Evolutionary conservation across 1,284 basidiomycete genomes (phyloP), one percentile per base, ranked within the genome.

Genomic region (Microbotryum scabiosae): DNA sequence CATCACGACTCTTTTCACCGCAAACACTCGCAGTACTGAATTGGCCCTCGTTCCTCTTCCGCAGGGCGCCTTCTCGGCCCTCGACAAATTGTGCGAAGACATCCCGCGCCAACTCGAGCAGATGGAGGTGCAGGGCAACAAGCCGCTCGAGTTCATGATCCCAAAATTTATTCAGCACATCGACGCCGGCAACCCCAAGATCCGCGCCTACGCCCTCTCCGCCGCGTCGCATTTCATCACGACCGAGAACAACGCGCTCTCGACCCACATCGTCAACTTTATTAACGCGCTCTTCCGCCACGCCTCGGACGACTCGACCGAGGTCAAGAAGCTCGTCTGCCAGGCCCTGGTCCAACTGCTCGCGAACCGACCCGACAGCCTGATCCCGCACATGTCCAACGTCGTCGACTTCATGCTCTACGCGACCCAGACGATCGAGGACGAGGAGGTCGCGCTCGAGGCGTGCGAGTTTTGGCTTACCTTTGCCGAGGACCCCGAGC

Each of bases 381-480:
- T 99, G 63, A 86, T 97, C 78, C 96, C 96, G 1, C 90, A 97
- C 75, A 90, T 99, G 83, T 78, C 80, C 55, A 93, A 91, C 71
- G 91, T 98, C 50, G 93, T 96, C 47, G 91, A 97, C 74, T 99
- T 97, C 78, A 98, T 99, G 89, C 82, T 97, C 46, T 98, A 93
- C 78, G 97, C 91, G 44, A 97, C 91, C 12, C 90, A 93, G 76
- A 89, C 97, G 75, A 91, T 96, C 78, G 85, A 85, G 61, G 68
- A 76, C 52, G 93, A 97, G 78, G 85, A 85, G 63, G 91, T 97
- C 57, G 91, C 92, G 5, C 80, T 97, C 48, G 93, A 97, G 78
- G 96, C 96, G 16, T 97, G 92, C 81, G 96, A 99, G 80, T 98
- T 99, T 77, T 98, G 96, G 96, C 82, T 99, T 66, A 97, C 94